These are phyloP conservation scores for Mucor sp. DNA, from an alignment of 371 early-diverging fungal genomes.

Conservation along the genomic window DNA sequence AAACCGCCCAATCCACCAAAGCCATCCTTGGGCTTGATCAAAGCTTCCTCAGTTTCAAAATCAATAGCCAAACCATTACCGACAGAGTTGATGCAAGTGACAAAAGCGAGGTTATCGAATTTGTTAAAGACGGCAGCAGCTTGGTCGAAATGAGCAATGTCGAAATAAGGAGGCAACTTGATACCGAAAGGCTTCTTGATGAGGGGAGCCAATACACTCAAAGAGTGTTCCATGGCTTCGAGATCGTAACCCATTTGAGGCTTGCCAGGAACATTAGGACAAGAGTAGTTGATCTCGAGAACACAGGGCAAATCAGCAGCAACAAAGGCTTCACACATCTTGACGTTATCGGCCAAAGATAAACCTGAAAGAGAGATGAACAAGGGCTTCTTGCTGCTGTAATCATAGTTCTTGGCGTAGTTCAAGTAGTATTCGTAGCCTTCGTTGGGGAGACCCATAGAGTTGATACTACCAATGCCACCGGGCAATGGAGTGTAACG, in stretches of 20 bases:
- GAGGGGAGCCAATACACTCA: conserved; percentile 44
- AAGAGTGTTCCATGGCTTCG: conserved; percentile 49
- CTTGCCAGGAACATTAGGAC: conserved; percentile 56
- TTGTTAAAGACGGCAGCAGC: conserved; percentile 47
- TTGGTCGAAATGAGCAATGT: conserved; percentile 52
- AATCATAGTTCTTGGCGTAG: conserved; percentile 46
- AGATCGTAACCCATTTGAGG: conserved; percentile 54
- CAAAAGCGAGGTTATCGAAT: conserved; percentile 44
- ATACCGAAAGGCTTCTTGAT: conserved; percentile 55
- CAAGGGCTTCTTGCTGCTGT: conserved; percentile 42
- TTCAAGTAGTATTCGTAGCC: conserved; percentile 50
- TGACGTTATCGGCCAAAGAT: conserved; percentile 45
- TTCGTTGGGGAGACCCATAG: conserved; percentile 56
- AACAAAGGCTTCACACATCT: conserved; percentile 47
- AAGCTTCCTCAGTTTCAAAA: conserved; percentile 47
- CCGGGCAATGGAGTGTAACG: conserved; percentile 42
- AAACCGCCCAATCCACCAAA: conserved; percentile 56
- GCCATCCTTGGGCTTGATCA: conserved; percentile 55
- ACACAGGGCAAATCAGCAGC: conserved; percentile 44
- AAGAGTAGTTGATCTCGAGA: conserved; percentile 54
- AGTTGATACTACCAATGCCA: conserved; percentile 49
- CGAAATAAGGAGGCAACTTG: conserved; percentile 56
- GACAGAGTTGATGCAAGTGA: conserved; percentile 55
- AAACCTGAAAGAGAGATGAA: conserved; percentile 53
- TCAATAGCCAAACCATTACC: conserved; percentile 57